Evolutionary conservation across 352 stramenopile species (phyloP), one percentile per base, ranked within the genome.

Genomic region (Globisporangium middletonii): DNA sequence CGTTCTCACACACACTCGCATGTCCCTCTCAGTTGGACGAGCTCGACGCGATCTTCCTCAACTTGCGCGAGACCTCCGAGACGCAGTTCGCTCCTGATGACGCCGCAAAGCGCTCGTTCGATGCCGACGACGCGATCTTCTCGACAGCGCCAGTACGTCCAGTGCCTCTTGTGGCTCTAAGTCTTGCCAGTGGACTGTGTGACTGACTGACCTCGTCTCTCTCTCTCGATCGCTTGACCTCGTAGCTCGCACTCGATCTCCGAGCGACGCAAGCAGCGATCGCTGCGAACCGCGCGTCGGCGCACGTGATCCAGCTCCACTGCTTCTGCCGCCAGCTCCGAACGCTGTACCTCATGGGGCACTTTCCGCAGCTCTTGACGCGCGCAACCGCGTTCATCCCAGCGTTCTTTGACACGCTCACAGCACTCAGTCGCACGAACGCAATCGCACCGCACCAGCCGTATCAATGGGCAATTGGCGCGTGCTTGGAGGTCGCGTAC

Each of bases 261-360:
- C 42, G 41, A 1, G 55, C 63, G 1, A 77, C 75, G 46, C 79
- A 86, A 53, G 66, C 67, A 0, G 48, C 66, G 19, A 94, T 94
- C 59, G 71, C 73, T 0, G 60, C 61, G 15, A 85, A 86, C 53
- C 55, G 72, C 16, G 79, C 77, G n/a, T 81, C 83, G 0, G 51
- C 71, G 1, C 54, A 70, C 11, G 58, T 86, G 16, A 68, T 89
- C 26, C 79, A 78, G 2, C 69, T 94, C 16, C 87, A 94, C 57
- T 87, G 85, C 57, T 94, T 90, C 51, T 86, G 71, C 55, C 76
- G 81, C 0, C 83, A 94, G 57, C 85, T 94, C 3, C 77, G 79
- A 23, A 88, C 73, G 4, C 63, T 91, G 19, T 90, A 89, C 56
- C 63, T 92, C 26, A 88, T 84, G 72, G 77, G 77, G 13, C 79